Evolutionary conservation across 176 grass and related monocot genomes (phyloP).

Genomic region (Rhynchospora tenuis): DNA sequence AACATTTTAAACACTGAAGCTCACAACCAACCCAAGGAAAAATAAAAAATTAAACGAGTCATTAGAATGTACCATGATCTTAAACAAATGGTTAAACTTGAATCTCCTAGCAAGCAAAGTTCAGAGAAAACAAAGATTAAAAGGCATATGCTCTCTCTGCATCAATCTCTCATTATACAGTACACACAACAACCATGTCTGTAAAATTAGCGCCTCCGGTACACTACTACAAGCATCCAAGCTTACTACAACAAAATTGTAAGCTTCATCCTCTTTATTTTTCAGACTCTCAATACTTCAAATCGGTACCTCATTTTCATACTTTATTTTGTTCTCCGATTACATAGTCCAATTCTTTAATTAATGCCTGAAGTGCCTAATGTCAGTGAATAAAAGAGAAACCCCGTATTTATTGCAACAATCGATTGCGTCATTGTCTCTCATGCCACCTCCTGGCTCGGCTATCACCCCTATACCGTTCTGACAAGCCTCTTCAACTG

Average conservation of each 20-base stretch:
- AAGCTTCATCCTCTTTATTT: conserved; percentile 1
- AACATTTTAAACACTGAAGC: background rate
- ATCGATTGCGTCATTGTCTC: conserved; percentile 71
- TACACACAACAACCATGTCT: background rate
- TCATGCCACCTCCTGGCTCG: conserved; percentile 69
- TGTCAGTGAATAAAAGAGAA: conserved; percentile 70
- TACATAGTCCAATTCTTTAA: background rate
- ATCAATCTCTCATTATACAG: background rate
- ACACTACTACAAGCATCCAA: background rate
- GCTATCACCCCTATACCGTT: conserved; percentile 54
- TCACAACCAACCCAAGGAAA: background rate
- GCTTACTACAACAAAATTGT: conserved; percentile 22
- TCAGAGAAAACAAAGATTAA: background rate
- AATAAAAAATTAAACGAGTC: background rate
- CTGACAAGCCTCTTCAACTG: conserved; percentile 82
- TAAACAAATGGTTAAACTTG: background rate
- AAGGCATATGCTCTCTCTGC: background rate
- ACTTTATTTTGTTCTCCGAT: background rate
- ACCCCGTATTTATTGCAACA: conserved; percentile 93
- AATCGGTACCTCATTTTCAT: background rate
- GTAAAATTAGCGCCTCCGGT: background rate
- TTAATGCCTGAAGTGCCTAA: conserved; percentile 90
- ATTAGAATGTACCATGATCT: background rate
- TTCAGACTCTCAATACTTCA: background rate
- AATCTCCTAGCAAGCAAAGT: background rate